Percentiles rank a stretch among this genome's conserved stretches.
These are phyloP conservation scores for Colletotrichum tofieldiae DNA, from an alignment of 2,329 filamentous ascomycete species.

Conservation along the genomic window DNA sequence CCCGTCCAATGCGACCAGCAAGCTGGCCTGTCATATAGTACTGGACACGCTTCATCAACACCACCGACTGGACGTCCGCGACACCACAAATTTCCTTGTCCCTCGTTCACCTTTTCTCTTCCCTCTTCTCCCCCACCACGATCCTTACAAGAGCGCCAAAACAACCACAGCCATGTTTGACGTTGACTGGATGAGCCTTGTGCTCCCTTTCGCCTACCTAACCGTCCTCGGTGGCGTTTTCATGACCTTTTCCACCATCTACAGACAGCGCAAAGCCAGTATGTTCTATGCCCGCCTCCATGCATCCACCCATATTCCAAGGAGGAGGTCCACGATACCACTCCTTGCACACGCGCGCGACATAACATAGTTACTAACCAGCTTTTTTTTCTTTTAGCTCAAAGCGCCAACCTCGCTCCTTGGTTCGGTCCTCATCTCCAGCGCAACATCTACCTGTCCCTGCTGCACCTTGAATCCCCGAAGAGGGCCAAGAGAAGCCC, in stretches of 20 bases:
- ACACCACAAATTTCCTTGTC: constrained; percentile 39
- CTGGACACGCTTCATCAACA: constrained; percentile 43
- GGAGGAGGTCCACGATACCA: neutral
- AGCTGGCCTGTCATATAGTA: constrained; percentile 43
- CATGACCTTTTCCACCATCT: constrained; percentile 92
- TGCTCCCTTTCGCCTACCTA: constrained; percentile 91
- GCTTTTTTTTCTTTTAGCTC: constrained; percentile 63
- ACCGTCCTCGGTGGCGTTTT: constrained; percentile 89
- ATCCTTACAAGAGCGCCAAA: constrained; percentile 37
- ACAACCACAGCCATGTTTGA: constrained; percentile 60
- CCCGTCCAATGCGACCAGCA: constrained; percentile 36
- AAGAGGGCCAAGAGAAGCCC: constrained; percentile 75
- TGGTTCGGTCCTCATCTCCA: constrained; percentile 95
- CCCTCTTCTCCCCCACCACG: constrained; percentile 25
- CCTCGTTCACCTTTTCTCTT: constrained; percentile 30
- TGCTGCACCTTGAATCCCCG: constrained; percentile 83
- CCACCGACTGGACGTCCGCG: constrained; percentile 17
- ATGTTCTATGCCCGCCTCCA: constrained; percentile 43
- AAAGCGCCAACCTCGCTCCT: constrained; percentile 88
- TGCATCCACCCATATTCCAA: neutral
- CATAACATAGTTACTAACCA: neutral
- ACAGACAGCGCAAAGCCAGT: constrained; percentile 92
- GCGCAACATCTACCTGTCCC: constrained; percentile 94
- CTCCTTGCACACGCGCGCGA: neutral
- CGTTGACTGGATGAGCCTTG: constrained; percentile 84